Base-by-base conservation (phyloP, 768 basidiomycete genomes). In the Boletellus ananas region DNA sequence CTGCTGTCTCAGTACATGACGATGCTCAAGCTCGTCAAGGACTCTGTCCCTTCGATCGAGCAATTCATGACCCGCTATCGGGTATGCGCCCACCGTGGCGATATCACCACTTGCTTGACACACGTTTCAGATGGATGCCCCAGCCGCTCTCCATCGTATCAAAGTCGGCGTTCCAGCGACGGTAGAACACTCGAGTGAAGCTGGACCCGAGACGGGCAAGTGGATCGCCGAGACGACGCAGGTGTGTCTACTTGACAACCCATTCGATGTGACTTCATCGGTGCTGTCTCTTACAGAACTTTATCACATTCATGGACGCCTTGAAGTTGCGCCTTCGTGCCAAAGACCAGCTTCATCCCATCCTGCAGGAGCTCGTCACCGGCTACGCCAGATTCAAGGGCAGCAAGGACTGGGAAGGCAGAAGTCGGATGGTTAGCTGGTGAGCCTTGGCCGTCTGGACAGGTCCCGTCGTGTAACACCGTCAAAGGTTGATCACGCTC, bases 221-320 rank as follows among this genome's bases (percentile, higher is more conserved):
- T 94, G 90, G 89, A 92, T 99, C 21, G 95, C 95, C 9, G 92
- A 97, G 69, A 97, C 95, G 6, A 98, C 95, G 0, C 91, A 95
- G 79, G 94, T 90, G 33, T 40, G 68, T 59, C 13, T 12, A 7
- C 40, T 35, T 36, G 11, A 18, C 13, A 6, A 20, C 1, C 2
- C 17, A 33, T 44, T 21, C 6, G 0, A 33, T 21, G n/a, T 18
- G 2, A 13, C 11, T 16, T 16, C 9, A 34, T 20, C 13, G 10
- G 31, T 6, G 1, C 0, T 14, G 20, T 33, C 4, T 35, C 39
- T n/a, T 50, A 1, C 59, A 97, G 93, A 88, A 85, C 66, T 99
- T 98, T 55, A 98, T 99, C 57, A 98, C 95, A 0, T 94, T 98
- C 57, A 96, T 98, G 91, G 96, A 99, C 59, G 95, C 94, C 1